Conservation (phyloP, 2,329 filamentous ascomycete genomes). For the Madurella mycetomatis region DNA sequence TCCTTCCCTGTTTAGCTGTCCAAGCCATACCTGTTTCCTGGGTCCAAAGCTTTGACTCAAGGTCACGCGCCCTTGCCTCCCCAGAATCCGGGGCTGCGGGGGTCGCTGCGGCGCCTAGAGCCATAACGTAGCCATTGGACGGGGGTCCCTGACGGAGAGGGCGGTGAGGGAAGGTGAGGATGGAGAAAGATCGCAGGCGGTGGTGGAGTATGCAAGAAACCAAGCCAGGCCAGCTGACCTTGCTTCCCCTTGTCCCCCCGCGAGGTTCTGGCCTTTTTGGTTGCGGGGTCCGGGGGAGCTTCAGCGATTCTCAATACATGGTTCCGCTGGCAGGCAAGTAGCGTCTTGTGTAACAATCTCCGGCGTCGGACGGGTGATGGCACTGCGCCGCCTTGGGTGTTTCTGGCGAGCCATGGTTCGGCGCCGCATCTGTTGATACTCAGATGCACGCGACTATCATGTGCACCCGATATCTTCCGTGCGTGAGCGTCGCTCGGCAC, state of each 20-base stretch:
- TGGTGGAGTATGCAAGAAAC: constrained; percentile 1
- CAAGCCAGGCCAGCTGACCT: not conserved
- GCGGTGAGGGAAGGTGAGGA: constrained; percentile 6
- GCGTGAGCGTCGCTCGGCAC: constrained; percentile 12
- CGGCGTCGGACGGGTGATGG: not conserved
- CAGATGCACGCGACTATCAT: constrained; percentile 7
- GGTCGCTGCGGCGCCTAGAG: not conserved
- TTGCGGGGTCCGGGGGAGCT: constrained; percentile 15
- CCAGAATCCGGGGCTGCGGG: constrained; percentile 13
- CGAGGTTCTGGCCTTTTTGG: constrained; percentile 3
- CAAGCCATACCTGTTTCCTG: not conserved
- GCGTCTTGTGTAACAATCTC: not conserved
- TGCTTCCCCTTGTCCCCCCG: too few relatives aligned
- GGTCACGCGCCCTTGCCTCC: not conserved
- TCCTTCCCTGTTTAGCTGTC: too few relatives aligned
- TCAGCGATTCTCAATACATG: not conserved
- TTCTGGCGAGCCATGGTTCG: not conserved
- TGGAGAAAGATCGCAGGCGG: constrained; percentile 4
- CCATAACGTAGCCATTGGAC: constrained; percentile 2
- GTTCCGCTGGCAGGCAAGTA: not conserved
- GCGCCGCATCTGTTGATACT: not conserved
- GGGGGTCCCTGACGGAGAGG: not conserved
- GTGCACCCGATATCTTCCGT: constrained; percentile 14
- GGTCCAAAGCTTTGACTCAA: not conserved
- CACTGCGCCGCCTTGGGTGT: not conserved